Base-by-base conservation (phyloP, 176 grass and related monocot species). In the Luzula sylvatica region DNA sequence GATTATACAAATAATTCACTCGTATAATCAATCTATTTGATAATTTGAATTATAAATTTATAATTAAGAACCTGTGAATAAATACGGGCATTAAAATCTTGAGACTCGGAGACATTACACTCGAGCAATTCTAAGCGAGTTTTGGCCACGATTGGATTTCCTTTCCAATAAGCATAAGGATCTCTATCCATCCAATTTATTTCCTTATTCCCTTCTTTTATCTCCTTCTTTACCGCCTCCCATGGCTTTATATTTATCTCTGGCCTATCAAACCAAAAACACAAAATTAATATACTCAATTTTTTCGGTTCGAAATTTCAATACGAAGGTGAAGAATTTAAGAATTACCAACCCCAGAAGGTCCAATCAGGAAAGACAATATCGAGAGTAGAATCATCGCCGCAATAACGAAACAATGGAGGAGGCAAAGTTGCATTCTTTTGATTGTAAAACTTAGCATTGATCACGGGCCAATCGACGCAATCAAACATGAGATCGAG, bases 401-500 rank as follows among this genome's bases (percentile, higher is more conserved):
- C 75, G 15, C 85, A 98, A 41, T 90, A 90, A 0, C 81, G 78
- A 42, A 98, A 98, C 19, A 98, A 20, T 1, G 85, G 72, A 0
- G 92, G 81, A 38, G 74, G 71, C 2, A 83, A 23, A 4, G 20
- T 27, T 11, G 71, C 67, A 60, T 73, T 45, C 54, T 61, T 9
- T 11, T 46, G 21, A 12, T 46, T 73, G 54, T 88, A 83, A 26
- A 53, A 49, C 12, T 65, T 27, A 11, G 67, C 5, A 4, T 44
- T 70, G 65, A 95, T 63, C 35, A 88, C 71, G n/a, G 92, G 85
- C 72, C 65, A 74, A 27, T 96, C 92, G 24, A 79, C 61, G 45
- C 78, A 82, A 52, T 96, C 78, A 62, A 96, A 96, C 78, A 96
- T 96, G 78, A 96, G 81, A 22, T 96, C 92, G 44, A 96, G 74